Percentiles rank a stretch among this genome's conserved stretches.
phyloP scores from a whole-genome alignment of 2,329 filamentous ascomycete genomes.

The Fusarium staphyleae region DNA sequence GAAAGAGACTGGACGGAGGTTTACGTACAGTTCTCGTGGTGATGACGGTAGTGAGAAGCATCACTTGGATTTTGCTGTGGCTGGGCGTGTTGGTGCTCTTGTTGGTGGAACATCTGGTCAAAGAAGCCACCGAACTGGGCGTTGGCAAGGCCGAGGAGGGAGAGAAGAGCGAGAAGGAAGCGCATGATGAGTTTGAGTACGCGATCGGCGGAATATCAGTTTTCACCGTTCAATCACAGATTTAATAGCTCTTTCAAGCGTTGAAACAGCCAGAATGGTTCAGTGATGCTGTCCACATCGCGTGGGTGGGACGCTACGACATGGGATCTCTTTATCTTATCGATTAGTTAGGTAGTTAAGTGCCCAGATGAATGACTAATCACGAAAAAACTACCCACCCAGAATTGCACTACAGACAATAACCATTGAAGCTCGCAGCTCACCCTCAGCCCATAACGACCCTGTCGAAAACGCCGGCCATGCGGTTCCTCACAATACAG shows the following conservation, averaged over 20 bases:
- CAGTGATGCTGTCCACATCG: slow-evolving; percentile 38
- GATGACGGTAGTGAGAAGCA: slow-evolving; percentile 76
- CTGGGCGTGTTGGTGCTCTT: slow-evolving; percentile 56
- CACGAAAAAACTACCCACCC: slow-evolving; percentile 37
- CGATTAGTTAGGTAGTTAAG: no score
- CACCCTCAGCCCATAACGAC: slow-evolving; percentile 45
- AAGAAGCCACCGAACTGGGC: slow-evolving; percentile 94
- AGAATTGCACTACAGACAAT: slow-evolving; percentile 24
- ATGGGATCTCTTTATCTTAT: slow-evolving; percentile 37
- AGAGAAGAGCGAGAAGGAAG: slow-evolving; percentile 55
- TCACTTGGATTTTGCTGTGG: slow-evolving; percentile 86
- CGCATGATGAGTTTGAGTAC: slow-evolving; percentile 41
- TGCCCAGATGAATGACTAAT: slow-evolving; percentile 36
- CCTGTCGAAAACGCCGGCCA: slow-evolving; percentile 45
- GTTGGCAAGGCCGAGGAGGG: slow-evolving; percentile 66
- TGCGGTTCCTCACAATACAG: slow-evolving; percentile 57
- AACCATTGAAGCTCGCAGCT: slow-evolving; percentile 29
- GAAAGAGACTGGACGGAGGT: neutral
- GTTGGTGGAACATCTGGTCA: slow-evolving; percentile 86
- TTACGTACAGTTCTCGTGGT: slow-evolving; percentile 69
- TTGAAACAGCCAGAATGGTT: neutral
- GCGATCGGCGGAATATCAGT: neutral
- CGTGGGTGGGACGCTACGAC: neutral
- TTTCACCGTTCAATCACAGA: neutral
- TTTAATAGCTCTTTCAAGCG: neutral